Percentiles rank a stretch among this genome's conserved stretches.
Conservation (phyloP, 2,329 filamentous ascomycete species). For the Amesomyces nigricolor region DNA sequence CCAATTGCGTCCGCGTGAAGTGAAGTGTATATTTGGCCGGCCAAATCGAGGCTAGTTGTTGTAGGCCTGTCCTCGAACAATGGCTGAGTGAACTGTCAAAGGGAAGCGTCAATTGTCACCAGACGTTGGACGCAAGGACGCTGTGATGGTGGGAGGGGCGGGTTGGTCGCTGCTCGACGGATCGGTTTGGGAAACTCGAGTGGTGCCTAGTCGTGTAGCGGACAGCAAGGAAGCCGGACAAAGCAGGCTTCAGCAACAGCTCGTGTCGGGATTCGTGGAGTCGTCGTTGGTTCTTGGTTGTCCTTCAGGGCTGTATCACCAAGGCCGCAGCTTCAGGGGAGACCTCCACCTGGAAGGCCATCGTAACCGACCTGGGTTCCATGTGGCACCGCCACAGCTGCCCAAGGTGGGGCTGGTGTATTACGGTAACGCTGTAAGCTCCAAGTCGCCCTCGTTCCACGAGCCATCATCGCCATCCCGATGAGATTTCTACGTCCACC, state of each 20-base stretch:
- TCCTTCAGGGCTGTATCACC: conserved; percentile 2
- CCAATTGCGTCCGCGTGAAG: not conserved
- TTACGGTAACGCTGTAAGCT: not conserved
- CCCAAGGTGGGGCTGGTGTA: not conserved
- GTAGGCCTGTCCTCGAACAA: not conserved
- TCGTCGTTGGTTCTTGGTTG: not conserved
- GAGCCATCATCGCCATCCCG: too few species aligned
- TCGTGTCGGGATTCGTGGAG: not conserved
- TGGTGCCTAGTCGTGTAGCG: not conserved
- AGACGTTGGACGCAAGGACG: not conserved
- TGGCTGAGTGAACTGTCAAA: not conserved
- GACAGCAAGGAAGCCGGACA: not conserved
- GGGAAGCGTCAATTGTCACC: conserved; percentile 7
- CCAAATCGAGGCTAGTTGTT: not conserved
- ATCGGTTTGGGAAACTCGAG: not conserved
- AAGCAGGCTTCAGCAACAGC: not conserved
- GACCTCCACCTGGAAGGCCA: not conserved
- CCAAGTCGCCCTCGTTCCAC: too few species aligned
- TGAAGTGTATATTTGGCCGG: not conserved
- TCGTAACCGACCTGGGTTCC: not conserved
- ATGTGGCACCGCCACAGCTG: not conserved
- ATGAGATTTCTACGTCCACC: too few species aligned
- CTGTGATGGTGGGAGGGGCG: conserved; percentile 2
- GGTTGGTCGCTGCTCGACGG: not conserved
- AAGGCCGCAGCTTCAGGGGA: not conserved